Conservation (phyloP, 345 rosid species). For the Ailanthus altissimus region DNA sequence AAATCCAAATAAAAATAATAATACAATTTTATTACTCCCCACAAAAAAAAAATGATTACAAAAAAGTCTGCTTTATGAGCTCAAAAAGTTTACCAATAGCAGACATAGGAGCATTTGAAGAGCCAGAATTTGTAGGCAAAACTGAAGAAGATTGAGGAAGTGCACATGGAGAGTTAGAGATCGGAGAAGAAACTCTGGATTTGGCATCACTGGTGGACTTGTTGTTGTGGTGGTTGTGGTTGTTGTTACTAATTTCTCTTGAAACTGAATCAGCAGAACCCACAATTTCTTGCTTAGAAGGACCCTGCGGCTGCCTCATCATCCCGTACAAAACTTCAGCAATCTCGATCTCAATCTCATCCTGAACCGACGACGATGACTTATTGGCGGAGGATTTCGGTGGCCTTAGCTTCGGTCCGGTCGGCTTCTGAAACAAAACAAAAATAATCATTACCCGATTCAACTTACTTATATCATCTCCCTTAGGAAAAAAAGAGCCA, state of each 20-base stretch:
- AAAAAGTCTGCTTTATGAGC: not conserved
- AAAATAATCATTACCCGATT: conserved; percentile 13
- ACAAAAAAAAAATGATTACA: not conserved
- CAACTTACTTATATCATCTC: not conserved
- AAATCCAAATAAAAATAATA: conserved; percentile 15
- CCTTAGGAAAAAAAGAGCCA: not conserved
- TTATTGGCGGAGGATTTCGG: conserved; percentile 72
- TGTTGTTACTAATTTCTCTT: conserved; percentile 33
- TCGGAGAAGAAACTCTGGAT: conserved; percentile 89
- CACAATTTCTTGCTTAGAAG: conserved; percentile 58
- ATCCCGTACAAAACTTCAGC: conserved; percentile 92
- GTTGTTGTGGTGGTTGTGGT: conserved; percentile 36
- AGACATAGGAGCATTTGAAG: conserved; percentile 51
- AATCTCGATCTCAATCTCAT: conserved; percentile 98
- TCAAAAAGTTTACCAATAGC: conserved; percentile 57
- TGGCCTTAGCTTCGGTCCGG: conserved; percentile 75
- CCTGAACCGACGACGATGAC: conserved; percentile 69
- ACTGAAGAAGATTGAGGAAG: conserved; percentile 56
- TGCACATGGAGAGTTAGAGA: conserved; percentile 57
- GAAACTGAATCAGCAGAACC: conserved; percentile 41
- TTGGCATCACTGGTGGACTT: conserved; percentile 56
- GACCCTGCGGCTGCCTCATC: conserved; percentile 81
- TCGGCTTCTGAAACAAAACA: conserved; percentile 52
- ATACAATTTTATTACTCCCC: not conserved
- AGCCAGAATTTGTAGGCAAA: conserved; percentile 58